phyloP scores from a whole-genome alignment of 768 basidiomycete genomes.

The Panaeolus papilionaceus region DNA sequence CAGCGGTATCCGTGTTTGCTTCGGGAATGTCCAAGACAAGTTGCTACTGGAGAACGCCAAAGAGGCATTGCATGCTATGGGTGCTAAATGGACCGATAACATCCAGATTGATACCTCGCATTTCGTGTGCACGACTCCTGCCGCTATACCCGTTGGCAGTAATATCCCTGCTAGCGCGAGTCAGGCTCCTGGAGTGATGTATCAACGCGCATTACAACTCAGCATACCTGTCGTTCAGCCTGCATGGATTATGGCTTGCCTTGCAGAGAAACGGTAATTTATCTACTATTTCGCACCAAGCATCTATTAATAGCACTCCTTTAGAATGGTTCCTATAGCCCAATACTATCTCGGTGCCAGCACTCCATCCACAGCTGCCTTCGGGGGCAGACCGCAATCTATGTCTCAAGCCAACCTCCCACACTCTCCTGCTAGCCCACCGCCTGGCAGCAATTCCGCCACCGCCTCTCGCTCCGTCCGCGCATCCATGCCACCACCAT shows the following conservation, averaged over 20 bases:
- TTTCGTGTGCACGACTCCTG: slow-evolving; percentile 94
- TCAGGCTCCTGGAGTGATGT: slow-evolving; percentile 80
- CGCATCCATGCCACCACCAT: slow-evolving; percentile 70
- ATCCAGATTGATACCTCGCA: slow-evolving; percentile 99
- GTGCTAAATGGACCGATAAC: slow-evolving; percentile 88
- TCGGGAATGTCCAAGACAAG: slow-evolving; percentile 85
- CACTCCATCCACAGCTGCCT: slow-evolving; percentile 46
- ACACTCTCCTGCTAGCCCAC: slow-evolving; percentile 46
- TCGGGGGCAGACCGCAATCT: slow-evolving; percentile 66
- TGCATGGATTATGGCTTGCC: slow-evolving; percentile 92
- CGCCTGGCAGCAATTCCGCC: slow-evolving; percentile 30
- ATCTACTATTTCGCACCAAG: neutral
- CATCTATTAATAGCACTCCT: slow-evolving; percentile 6
- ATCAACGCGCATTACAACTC: slow-evolving; percentile 92
- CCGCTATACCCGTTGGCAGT: slow-evolving; percentile 65
- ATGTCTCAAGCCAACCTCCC: slow-evolving; percentile 74
- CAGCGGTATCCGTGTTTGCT: slow-evolving; percentile 93
- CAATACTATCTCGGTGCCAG: slow-evolving; percentile 80
- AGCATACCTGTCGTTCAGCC: slow-evolving; percentile 96
- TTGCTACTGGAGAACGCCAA: slow-evolving; percentile 83
- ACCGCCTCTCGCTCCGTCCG: slow-evolving; percentile 52
- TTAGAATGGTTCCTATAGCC: slow-evolving; percentile 87
- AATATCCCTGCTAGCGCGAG: slow-evolving; percentile 57
- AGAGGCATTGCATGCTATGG: slow-evolving; percentile 82
- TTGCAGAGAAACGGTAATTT: slow-evolving; percentile 79